A percentile compares a stretch with the other conserved stretches of the same genome.
Evolutionary conservation across 371 early-diverging fungal genomes (phyloP).

Genomic region (Rhizomucor miehei): DNA sequence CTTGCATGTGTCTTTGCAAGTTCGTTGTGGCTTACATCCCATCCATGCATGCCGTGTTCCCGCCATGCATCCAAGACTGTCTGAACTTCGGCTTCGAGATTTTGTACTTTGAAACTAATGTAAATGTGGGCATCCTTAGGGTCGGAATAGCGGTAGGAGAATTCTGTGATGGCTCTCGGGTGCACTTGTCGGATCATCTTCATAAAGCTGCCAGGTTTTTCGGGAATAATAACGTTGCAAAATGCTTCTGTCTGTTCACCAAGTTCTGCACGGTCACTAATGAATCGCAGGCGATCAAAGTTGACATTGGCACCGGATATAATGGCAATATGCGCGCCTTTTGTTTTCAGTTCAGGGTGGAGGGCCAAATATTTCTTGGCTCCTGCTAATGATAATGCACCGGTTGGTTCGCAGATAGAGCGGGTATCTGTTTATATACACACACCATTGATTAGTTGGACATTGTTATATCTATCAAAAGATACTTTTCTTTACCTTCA

Average conservation of each 20-base stretch:
- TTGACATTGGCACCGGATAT: constrained; percentile 96
- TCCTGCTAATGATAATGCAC: constrained; percentile 88
- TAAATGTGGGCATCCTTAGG: constrained; percentile 79
- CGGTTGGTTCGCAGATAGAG: constrained; percentile 93
- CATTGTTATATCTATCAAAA: no score
- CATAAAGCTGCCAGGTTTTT: constrained; percentile 85
- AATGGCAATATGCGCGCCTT: constrained; percentile 71
- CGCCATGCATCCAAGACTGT: constrained; percentile 60
- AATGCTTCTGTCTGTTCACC: constrained; percentile 91
- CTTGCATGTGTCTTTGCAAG: constrained; percentile 93
- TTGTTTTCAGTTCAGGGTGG: constrained; percentile 36
- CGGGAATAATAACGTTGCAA: constrained; percentile 88
- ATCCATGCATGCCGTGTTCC: constrained; percentile 62
- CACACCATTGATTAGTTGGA: no score
- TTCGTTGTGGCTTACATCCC: constrained; percentile 88
- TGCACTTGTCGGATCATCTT: constrained; percentile 74
- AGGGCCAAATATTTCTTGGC: constrained; percentile 74
- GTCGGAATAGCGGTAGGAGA: constrained; percentile 88
- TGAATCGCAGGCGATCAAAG: constrained; percentile 94
- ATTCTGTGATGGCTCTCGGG: constrained; percentile 88
- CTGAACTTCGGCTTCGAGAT: constrained; percentile 63
- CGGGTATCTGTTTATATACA: constrained; percentile 81
- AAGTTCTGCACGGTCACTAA: constrained; percentile 90
- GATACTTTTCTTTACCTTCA: constrained; percentile 63
- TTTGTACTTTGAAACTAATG: constrained; percentile 77